Base-by-base conservation (phyloP, 345 rosid species). In the Iberis pinnata region DNA sequence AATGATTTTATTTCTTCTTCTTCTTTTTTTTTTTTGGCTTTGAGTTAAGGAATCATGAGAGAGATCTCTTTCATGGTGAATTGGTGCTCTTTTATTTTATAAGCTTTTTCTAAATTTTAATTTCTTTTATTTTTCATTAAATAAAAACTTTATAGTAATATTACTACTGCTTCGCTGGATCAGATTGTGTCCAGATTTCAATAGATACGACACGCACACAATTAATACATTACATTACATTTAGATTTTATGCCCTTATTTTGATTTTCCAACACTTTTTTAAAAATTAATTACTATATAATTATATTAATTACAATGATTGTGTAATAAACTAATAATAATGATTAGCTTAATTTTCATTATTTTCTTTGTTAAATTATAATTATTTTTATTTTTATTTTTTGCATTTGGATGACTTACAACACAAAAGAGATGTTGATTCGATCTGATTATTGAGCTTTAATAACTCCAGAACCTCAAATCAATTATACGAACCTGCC, bases 151-250 rank as follows among this genome's bases (percentile, higher is more conserved):
- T 22, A 22, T 72, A 29, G 33, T 73, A 59, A 45, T 63, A 71
- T 71, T 76, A 81, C 77, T 71, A 75, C 73, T 85, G 97, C 95
- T 70, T 80, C 80, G 93, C 97, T 88, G 98, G 86, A 81, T 80
- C 85, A 72, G 90, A 93, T 83, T 85, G 64, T 76, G 73, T 70
- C 49, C 73, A 79, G 86, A 86, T 86, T 83, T 79, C 68, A 77
- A 27, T 73, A 49, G 61, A 73, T 67, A 68, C 75, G 59, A 44
- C 65, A 66, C 70, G 60, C 60, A 56, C 69, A 64, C 60, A 64
- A 22, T n/a, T n/a, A 71, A 73, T 63, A 70, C 49, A 68, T 42
- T 59, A 69, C 56, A 64, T 31, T 56, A 44, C 89, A n/a, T n/a
- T 64, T 80, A 82, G 86, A 84, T 84, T 80, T 79, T 78, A 71